Evolutionary conservation across 192 early-diverging fungal genomes (phyloP).

Genomic region (Coemansia sp.): DNA sequence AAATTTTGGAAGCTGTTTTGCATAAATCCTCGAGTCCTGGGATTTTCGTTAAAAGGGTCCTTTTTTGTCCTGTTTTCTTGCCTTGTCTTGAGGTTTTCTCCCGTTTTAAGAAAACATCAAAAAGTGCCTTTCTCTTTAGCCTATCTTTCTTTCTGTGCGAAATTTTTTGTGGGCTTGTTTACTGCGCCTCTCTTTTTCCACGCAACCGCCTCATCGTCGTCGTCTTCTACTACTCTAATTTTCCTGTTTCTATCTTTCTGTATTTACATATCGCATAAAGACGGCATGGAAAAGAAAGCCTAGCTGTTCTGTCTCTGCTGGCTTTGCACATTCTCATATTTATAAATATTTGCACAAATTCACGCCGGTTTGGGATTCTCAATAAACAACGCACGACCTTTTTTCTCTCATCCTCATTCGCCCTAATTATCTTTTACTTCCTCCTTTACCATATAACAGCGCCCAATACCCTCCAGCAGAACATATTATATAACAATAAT

Average conservation of each 20-base stretch:
- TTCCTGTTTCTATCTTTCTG: neutral
- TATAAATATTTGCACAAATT: conserved; percentile 2
- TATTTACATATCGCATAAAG: neutral
- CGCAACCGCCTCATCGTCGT: neutral
- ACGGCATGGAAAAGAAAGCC: neutral
- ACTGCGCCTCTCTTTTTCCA: neutral
- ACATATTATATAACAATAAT: neutral
- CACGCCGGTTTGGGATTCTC: neutral
- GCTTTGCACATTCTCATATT: neutral
- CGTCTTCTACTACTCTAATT: neutral
- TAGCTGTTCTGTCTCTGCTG: neutral
- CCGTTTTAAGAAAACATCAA: too few relatives aligned
- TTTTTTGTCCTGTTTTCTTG: neutral
- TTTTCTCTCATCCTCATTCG: neutral
- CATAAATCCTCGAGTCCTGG: neutral
- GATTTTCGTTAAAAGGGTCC: neutral
- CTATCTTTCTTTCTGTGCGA: neutral
- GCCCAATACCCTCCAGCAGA: neutral
- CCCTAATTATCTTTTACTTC: neutral
- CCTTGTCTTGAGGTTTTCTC: neutral
- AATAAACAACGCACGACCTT: neutral
- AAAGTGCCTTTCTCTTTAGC: too few relatives aligned
- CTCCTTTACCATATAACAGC: neutral
- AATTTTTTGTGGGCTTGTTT: neutral
- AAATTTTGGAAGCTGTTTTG: neutral